Base-by-base conservation (phyloP, 2,329 filamentous ascomycete genomes). In the Claviceps fusiformis region DNA sequence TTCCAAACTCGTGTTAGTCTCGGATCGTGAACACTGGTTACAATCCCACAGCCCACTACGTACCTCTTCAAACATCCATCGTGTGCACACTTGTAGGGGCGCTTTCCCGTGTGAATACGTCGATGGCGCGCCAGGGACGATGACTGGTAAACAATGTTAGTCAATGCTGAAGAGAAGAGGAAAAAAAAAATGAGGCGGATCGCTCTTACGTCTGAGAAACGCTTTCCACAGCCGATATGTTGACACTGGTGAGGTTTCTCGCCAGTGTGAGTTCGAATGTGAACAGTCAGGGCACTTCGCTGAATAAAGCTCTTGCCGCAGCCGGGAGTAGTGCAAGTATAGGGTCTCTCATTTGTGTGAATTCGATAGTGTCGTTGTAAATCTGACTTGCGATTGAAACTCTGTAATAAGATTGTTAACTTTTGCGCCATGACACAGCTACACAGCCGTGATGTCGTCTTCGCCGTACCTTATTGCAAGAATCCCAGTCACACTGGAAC, bases 251-350 rank as follows among this genome's bases (percentile, higher is more conserved):
- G 82, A 56, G 84, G 84, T 68, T 87, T 87, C 71, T 87, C 84
- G 55, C 83, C 82, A 0, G 82, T 86, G 59, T 86, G 84, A 13
- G 82, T 86, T 59, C 84, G 78, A 55, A 83, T 83, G 65, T 87
- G 84, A 45, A 87, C 83, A 3, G 82, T 86, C 60, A 87, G 68
- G 44, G 83, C 83, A 67, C 83, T 86, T 58, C 82, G 74, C 63
- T 87, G 83, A 59, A 86, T 86, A 67, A 87, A 87, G 67, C 80
- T 82, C 70, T 87, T 86, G 48, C 80, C 80, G 63, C 83, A 87
- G 6, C 77, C 79, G 9, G 74, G 74, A 9, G 74, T 78, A 55
- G 72, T 72, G 68, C 83, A 87, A 35, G 76, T 74, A 65, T 85
- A 86, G 10, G 83, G 83, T 24, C 83, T 73, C 67, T 86, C 83